Evolutionary conservation across 2,329 filamentous ascomycete species (phyloP), one percentile per base, ranked within the genome.

Genomic region (Aureobasidium leucospermi): DNA sequence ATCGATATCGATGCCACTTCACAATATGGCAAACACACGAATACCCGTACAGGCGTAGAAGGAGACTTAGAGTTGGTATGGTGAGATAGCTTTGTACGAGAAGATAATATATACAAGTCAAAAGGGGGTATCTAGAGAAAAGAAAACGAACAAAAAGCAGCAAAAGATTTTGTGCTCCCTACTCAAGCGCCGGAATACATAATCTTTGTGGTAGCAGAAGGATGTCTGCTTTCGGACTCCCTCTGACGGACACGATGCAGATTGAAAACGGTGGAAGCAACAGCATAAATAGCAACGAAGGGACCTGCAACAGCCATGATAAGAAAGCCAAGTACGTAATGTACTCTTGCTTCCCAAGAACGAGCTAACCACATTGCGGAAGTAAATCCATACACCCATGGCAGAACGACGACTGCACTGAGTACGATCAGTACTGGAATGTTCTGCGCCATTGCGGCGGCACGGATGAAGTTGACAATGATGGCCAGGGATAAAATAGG

Each of bases 231-330:
- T 4, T 16, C 31, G 16, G 13, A 36, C 13, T 52, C 19, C 19
- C 29, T 16, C 3, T 31, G 36, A 23, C 51, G 39, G 31, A 56
- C 10, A 38, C 11, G 52, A 41, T 78, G 75, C 6, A 75, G 73
- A 55, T 77, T 67, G 46, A 73, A 66, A 16, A 78, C 67, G 0
- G 76, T 76, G 60, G 77, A 78, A 1, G 72, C 62, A 11, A 78
- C 61, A 34, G 78, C 71, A 41, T 75, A 66, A 29, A 78, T 73
- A 65, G 78, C 78, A 64, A 78, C 69, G 47, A 78, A 73, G 0
- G 76, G 75, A 1, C 70, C 69, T 31, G 63, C 62, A 13, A 68
- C 58, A 15, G 66, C 59, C 58, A 68, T 69, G 15, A 71, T 62
- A n/a, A 55, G 32, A 15, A 71, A 60, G 4, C 70, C 70, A 2